Base-by-base conservation (phyloP, 2,329 filamentous ascomycete genomes). In the Trichoderma hamatum region DNA sequence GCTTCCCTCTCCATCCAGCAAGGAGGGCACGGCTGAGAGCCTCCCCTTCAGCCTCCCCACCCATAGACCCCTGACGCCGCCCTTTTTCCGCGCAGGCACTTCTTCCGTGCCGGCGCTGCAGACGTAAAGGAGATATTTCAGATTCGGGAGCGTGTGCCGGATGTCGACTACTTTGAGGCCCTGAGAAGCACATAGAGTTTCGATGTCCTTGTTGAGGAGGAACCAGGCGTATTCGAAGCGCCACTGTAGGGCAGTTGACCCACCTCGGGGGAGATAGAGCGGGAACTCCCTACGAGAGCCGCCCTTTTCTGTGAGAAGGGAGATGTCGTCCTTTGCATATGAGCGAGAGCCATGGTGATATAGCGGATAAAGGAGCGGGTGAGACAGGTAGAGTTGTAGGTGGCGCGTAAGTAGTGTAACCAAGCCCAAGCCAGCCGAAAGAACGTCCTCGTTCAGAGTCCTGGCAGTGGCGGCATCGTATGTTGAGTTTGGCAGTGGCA, bases 201-300 rank as follows among this genome's bases (percentile, higher is more conserved):
- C 94, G 68, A 99, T 94, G 76, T 98, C 84, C 80, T 98, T 97
- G 82, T 98, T 98, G 16, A 99, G 85, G n/a, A 98, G 83, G 75
- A 98, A 99, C 77, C 97, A 96, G 13, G 86, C 96, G 78, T 98
- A 99, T 75, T 98, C 95, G 79, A 98, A 98, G 2, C 95, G 90
- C 82, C 95, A 98, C 56, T 94, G 89, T 0, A 93, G 88, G 2
- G 88, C 86, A 0, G 76, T 86, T n/a, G 82, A 92, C 80, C 86
- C 86, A 19, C 87, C 86, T 2, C 85, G 80, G 0, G 85, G 85
- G 0, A 88, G 77, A 79, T 94, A 94, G 0, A 99, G 85, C 0
- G 96, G 96, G 74, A 97, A 99, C 6, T 89, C 89, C 65, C 90
- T 84, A 56, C 89, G 86, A 67, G 86, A 80, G 7, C 77, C 69